Evolutionary conservation across 352 stramenopile species (phyloP).

Genomic region (Phytophthora chlamydospora): DNA sequence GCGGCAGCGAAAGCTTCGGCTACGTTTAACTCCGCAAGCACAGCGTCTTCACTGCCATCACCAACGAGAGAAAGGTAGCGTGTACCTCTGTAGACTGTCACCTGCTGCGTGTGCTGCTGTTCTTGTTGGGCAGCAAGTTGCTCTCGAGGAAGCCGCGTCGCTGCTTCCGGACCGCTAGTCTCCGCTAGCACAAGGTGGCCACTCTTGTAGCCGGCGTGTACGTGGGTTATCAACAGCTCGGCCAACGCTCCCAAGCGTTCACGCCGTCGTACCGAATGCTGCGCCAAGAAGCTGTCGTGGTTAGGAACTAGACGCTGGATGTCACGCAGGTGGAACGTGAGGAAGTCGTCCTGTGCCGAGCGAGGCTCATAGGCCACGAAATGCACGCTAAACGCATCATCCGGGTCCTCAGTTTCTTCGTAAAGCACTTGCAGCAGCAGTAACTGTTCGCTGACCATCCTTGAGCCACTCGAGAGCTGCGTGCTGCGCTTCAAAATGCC

Average conservation of each 20-base stretch:
- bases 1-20: constrained; percentile 59
- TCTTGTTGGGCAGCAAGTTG: constrained; percentile 24
- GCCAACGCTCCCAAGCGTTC: constrained; percentile 51
- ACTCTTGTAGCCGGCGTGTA: constrained; percentile 74
- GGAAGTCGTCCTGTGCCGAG: constrained; percentile 43
- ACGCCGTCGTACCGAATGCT: constrained; percentile 33
- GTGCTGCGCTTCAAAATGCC: constrained; percentile 58
- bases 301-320: constrained; percentile 54
- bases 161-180: constrained; percentile 26
- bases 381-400: constrained; percentile 43
- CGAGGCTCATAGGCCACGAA: constrained; percentile 39
- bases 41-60: not conserved
- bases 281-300: constrained; percentile 37
- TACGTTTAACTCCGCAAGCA: constrained; percentile 50
- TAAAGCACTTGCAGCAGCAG: constrained; percentile 69
- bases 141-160: constrained; percentile 19
- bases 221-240: constrained; percentile 47
- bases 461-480: constrained; percentile 47
- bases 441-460: constrained; percentile 46
- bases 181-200: constrained; percentile 68
- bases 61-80: constrained; percentile 30
- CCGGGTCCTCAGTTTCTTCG: constrained; percentile 47
- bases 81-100: constrained; percentile 61
- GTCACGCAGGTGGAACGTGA: constrained; percentile 63
- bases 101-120: constrained; percentile 27